Evolutionary conservation across 441 rosid genomes (phyloP).

Genomic region (Croton setiger): DNA sequence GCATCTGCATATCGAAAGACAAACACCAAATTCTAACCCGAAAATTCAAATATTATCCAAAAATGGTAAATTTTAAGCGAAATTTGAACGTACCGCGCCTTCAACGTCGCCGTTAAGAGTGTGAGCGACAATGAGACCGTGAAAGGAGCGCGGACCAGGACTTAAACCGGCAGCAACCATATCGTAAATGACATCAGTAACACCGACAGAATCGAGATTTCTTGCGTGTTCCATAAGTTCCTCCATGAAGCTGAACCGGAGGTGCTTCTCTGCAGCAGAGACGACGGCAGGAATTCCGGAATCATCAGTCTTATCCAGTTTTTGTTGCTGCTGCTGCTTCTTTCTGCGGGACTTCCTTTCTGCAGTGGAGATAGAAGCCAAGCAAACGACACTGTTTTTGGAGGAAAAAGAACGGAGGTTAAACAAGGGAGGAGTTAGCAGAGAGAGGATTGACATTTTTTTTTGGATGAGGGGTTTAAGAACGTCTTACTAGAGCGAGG

Average conservation of each 20-base stretch:
- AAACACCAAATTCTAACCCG: not conserved
- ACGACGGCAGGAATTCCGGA: conserved; percentile 25
- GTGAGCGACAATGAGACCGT: conserved; percentile 79
- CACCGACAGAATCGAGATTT: conserved; percentile 59
- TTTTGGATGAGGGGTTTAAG: conserved; percentile 34
- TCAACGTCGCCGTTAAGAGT: conserved; percentile 62
- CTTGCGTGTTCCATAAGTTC: conserved; percentile 83
- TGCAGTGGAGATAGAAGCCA: conserved; percentile 39
- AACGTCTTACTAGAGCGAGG: not conserved
- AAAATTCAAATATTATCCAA: not conserved
- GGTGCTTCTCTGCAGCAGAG: conserved; percentile 81
- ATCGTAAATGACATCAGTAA: conserved; percentile 76
- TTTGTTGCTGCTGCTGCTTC: conserved; percentile 37
- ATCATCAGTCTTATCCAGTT: conserved; percentile 17
- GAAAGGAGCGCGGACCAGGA: conserved; percentile 95
- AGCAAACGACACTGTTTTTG: conserved; percentile 16
- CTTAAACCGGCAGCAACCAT: conserved; percentile 91
- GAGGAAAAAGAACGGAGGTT: conserved; percentile 19
- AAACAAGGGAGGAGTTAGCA: conserved; percentile 30
- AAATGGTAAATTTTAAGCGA: not conserved
- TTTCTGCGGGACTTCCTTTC: conserved; percentile 46
- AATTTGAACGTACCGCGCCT: conserved; percentile 66
- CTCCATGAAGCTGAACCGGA: conserved; percentile 87
- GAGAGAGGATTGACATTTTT: conserved; percentile 42
- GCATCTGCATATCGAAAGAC: conserved; percentile 54